Evolutionary conservation across 768 basidiomycete species (phyloP).

Genomic region (Kwoniella sp.): DNA sequence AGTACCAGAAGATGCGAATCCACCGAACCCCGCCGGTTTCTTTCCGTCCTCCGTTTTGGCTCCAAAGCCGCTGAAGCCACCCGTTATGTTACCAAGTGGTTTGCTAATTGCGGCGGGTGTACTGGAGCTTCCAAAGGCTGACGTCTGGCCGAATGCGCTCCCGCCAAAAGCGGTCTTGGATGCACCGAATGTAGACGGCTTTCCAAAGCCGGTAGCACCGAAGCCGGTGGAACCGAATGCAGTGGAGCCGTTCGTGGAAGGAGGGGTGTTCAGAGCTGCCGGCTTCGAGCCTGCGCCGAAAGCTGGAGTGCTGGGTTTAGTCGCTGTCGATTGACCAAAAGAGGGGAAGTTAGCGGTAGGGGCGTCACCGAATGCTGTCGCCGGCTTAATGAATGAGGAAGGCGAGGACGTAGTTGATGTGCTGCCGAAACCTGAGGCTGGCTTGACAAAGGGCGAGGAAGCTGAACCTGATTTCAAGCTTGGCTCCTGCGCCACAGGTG

Average conservation of each 20-base stretch:
- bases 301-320: slow-evolving; percentile 14
- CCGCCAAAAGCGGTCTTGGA: slow-evolving; percentile 29
- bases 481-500: too few relatives aligned
- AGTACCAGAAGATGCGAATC: slow-evolving; percentile 4
- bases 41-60: slow-evolving; percentile 16
- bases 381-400: slow-evolving; percentile 39
- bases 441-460: slow-evolving; percentile 36
- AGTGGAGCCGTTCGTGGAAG: slow-evolving; percentile 27
- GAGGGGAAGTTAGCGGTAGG: slow-evolving; percentile 15
- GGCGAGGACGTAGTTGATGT: slow-evolving; percentile 6
- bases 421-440: slow-evolving; percentile 34
- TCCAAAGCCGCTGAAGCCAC: slow-evolving; percentile 38
- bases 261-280: slow-evolving; percentile 14
- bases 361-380: slow-evolving; percentile 30
- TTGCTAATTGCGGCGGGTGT: too few relatives aligned
- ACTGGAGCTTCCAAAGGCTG: neutral
- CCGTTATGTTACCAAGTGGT: slow-evolving; percentile 26
- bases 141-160: slow-evolving; percentile 17
- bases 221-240: too few relatives aligned
- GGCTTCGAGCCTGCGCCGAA: slow-evolving; percentile 20
- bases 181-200: slow-evolving; percentile 45
- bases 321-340: slow-evolving; percentile 29
- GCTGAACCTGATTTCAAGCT: neutral
- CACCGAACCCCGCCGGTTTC: slow-evolving; percentile 17
- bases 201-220: slow-evolving; percentile 39